These are phyloP conservation scores for Kluyveromyces wickerhamii DNA, from an alignment of 805 yeast genomes.

Conservation along the genomic window DNA sequence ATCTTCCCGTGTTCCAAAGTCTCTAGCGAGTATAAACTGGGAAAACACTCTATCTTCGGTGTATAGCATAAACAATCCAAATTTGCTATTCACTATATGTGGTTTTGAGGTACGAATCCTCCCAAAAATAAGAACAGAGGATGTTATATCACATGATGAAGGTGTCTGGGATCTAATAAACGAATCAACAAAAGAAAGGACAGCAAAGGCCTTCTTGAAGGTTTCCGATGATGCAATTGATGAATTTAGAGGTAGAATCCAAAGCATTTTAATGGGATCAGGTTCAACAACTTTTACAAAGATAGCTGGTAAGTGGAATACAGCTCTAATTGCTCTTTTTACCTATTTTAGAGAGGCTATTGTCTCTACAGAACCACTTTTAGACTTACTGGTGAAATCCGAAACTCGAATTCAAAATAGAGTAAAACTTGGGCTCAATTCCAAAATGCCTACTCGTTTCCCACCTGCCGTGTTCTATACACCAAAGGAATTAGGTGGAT, in stretches of 20 bases:
- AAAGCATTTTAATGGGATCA: conserved; percentile 89
- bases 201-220: conserved; percentile 79
- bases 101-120: conserved; percentile 90
- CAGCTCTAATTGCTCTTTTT: conserved; percentile 77
- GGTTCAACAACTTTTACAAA: conserved; percentile 95
- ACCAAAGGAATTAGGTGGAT: conserved; percentile 94
- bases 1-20: conserved; percentile 65
- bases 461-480: conserved; percentile 99
- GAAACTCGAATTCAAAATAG: conserved; percentile 92
- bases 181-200: conserved; percentile 66
- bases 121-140: conserved; percentile 60
- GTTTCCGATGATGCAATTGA: conserved; percentile 78
- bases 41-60: conserved; percentile 76
- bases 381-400: conserved; percentile 78
- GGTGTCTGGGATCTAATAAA: conserved; percentile 88
- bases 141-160: conserved; percentile 52
- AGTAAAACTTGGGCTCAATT: conserved; percentile 89
- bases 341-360: conserved; percentile 92
- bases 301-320: conserved; percentile 93
- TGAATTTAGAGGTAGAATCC: conserved; percentile 70
- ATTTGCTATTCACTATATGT: conserved; percentile 79
- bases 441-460: conserved; percentile 97
- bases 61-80: conserved; percentile 85
- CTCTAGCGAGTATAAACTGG: conserved; percentile 71
- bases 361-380: conserved; percentile 65